Conservation (phyloP, 768 basidiomycete genomes). For the Agaricus bisporus region DNA sequence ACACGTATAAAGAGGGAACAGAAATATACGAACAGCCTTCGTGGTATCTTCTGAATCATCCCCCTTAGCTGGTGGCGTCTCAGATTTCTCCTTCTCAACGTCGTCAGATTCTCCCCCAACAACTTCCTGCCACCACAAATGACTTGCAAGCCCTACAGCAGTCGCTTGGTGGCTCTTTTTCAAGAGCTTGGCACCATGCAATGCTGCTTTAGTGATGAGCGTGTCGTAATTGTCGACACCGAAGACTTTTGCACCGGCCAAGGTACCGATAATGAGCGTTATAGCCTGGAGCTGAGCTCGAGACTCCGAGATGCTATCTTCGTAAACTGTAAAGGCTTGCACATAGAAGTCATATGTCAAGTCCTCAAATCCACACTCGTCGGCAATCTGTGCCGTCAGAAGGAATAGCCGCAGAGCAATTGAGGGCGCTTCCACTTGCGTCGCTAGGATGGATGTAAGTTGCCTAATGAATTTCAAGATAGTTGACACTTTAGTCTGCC, state of each 20-base stretch:
- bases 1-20: neutral
- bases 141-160: constrained; percentile 91
- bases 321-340: constrained; percentile 96
- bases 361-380: constrained; percentile 93
- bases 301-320: constrained; percentile 94
- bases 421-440: constrained; percentile 88
- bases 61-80: constrained; percentile 32
- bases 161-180: constrained; percentile 99
- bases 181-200: constrained; percentile 91
- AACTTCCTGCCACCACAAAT: constrained; percentile 97
- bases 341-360: constrained; percentile 97
- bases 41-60: constrained; percentile 34
- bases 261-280: constrained; percentile 85
- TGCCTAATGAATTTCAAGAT: constrained; percentile 95
- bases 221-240: constrained; percentile 95
- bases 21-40: constrained; percentile 47
- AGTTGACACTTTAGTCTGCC: constrained; percentile 78
- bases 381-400: constrained; percentile 90
- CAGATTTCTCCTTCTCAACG: constrained; percentile 24
- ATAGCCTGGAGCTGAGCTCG: constrained; percentile 97
- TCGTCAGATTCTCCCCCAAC: constrained; percentile 28
- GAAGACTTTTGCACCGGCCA: constrained; percentile 89
- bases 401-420: constrained; percentile 93
- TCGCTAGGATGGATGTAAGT: constrained; percentile 87
- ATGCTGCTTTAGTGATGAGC: constrained; percentile 95